Base-by-base conservation (phyloP, 2,329 filamentous ascomycete genomes). In the Hymenoscyphus fraxineus region DNA sequence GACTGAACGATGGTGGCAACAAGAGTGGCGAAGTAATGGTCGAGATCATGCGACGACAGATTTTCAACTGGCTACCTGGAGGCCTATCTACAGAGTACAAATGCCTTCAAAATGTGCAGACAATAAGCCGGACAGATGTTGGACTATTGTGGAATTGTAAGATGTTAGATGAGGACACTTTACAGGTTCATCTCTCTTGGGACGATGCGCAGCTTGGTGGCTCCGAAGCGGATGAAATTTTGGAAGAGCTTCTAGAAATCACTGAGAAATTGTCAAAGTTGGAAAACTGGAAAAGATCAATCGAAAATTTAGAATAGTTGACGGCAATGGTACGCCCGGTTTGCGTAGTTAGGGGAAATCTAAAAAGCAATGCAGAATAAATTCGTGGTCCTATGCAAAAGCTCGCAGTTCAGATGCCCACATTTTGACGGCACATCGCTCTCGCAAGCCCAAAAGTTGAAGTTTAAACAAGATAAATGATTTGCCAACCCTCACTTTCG, bases 241-340 rank as follows among this genome's bases (percentile, higher is more conserved):
- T 64, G 56, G 47, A 47, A 59, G 59, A 62, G 44, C 35, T 66
- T 40, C 22, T 64, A 51, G 61, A 22, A 19, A 38, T 62, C n/a
- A 9, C 58, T 5, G 57, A 60, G 85, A 13, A 58, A 31, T n/a
- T 55, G 12, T 55, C 19, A 16, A 55, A 55, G n/a, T 27, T 27
- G 19, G 51, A 55, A 2, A 55, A 55, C 27, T 55, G n/a, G 51
- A 6, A 27, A 32, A 55, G 10, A 1, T 22, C 19, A 32, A 55
- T 55, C 15, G 27, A 19, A 10, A 15, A 22, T 1, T 55, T 55
- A 27, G 51, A 16, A 12, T 55, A 55, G 51, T 10, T 55, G 19
- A 32, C 51, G 41, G 40, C 12, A 1, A 41, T 41, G 40, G 40
- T 4, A 12, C 7, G 15, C 1, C 15, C 4, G 40, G 12, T 15